A percentile compares a stretch with the other conserved stretches of the same genome.
phyloP scores from a whole-genome alignment of 148 eudicot genomes.

The Amaranthus hypochondriacus region DNA sequence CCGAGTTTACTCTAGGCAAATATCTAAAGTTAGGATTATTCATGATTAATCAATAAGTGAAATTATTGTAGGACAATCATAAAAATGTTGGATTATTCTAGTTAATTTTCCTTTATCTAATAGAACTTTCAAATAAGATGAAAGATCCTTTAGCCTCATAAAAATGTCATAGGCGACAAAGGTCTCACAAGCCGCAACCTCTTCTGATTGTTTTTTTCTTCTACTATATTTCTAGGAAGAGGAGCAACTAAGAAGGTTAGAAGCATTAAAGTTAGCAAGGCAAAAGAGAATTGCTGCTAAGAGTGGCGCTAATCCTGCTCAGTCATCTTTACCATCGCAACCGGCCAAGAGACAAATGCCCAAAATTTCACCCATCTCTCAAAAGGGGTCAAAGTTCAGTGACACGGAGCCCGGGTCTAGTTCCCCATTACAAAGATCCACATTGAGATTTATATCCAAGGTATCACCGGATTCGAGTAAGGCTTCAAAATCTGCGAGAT shows the following conservation, averaged over 20 bases:
- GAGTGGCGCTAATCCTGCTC: slow-evolving; percentile 43
- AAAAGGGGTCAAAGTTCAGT: slow-evolving; percentile 79
- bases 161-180: too few species aligned
- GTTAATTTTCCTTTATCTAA: too few species aligned
- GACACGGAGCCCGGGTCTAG: slow-evolving; percentile 87
- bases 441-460: slow-evolving; percentile 46
- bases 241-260: slow-evolving; percentile 68
- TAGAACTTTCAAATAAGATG: too few species aligned
- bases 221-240: slow-evolving; percentile 56
- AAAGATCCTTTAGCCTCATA: too few species aligned
- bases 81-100: too few species aligned
- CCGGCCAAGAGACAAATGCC: slow-evolving; percentile 51
- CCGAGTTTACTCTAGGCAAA: too few species aligned
- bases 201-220: neutral
- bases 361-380: slow-evolving; percentile 61
- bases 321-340: slow-evolving; percentile 41
- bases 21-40: too few species aligned
- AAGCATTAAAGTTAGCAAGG: slow-evolving; percentile 78
- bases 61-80: too few species aligned
- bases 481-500: slow-evolving; percentile 46
- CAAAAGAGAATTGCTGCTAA: slow-evolving; percentile 92
- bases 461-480: slow-evolving; percentile 47
- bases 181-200: too few species aligned
- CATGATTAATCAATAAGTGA: too few species aligned
- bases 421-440: slow-evolving; percentile 93